Evolutionary conservation across 495 filamentous ascomycete species (phyloP).

Genomic region (Poronia punctata): DNA sequence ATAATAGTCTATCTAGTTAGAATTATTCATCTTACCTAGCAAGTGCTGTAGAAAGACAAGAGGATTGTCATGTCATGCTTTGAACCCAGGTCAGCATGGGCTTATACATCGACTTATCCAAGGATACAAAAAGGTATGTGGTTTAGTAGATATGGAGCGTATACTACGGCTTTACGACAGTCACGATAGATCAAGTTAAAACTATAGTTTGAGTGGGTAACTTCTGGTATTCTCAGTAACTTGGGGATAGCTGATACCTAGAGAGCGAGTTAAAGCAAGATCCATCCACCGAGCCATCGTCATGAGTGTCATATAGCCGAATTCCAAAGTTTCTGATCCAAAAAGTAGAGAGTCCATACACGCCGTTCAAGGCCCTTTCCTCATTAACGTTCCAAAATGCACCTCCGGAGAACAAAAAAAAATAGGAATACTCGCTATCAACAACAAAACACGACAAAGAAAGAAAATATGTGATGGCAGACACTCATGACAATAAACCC

Average conservation of each 20-base stretch:
- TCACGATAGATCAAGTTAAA: no score
- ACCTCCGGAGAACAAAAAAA: slow-evolving; percentile 8
- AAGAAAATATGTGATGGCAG: slow-evolving; percentile 17
- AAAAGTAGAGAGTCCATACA: slow-evolving; percentile 16
- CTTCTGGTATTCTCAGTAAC: slow-evolving; percentile 47
- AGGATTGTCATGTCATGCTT: no score
- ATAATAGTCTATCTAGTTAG: no score
- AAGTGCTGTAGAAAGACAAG: no score
- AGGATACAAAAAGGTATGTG: no score
- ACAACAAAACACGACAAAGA: slow-evolving; percentile 24
- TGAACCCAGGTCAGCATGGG: no score
- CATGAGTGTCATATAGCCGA: slow-evolving; percentile 18
- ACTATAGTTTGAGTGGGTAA: slow-evolving; percentile 40
- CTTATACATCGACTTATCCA: no score
- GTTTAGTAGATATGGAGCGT: no score
- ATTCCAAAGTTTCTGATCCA: slow-evolving; percentile 25
- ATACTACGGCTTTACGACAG: no score
- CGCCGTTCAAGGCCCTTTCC: slow-evolving; percentile 9
- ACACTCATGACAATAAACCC: slow-evolving; percentile 20
- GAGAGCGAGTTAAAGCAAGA: slow-evolving; percentile 46
- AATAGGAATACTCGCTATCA: slow-evolving; percentile 23
- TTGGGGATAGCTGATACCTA: slow-evolving; percentile 45
- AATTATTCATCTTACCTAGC: no score
- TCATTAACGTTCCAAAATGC: slow-evolving; percentile 8
- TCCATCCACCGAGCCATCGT: slow-evolving; percentile 22